These are phyloP conservation scores for Naumovozyma castellii DNA, from an alignment of 805 yeast genomes.

Conservation along the genomic window DNA sequence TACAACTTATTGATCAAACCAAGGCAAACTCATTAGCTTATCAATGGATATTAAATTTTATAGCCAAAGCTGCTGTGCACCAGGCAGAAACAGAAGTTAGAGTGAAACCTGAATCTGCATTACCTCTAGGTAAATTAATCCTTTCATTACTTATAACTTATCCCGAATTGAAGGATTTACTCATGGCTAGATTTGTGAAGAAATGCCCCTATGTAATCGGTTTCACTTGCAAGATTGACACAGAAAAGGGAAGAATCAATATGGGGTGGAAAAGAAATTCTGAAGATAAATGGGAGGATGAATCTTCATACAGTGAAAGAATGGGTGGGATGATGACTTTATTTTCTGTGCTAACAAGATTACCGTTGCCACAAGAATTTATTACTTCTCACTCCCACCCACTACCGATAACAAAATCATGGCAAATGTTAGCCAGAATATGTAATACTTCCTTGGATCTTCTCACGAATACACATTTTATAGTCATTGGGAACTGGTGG, in stretches of 20 bases:
- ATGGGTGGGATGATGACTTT: constrained; percentile 78
- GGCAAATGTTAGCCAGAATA: constrained; percentile 68
- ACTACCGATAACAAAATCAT: constrained; percentile 40
- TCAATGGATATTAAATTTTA: constrained; percentile 68
- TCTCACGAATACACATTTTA: constrained; percentile 60
- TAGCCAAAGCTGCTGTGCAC: constrained; percentile 75
- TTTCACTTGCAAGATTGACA: constrained; percentile 59
- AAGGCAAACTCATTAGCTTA: constrained; percentile 43
- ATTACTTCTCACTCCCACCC: constrained; percentile 37
- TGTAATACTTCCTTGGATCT: constrained; percentile 45
- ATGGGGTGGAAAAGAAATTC: constrained; percentile 78
- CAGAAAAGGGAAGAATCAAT: constrained; percentile 67
- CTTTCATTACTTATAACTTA: constrained; percentile 41
- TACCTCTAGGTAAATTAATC: constrained; percentile 68
- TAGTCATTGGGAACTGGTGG: constrained; percentile 81
- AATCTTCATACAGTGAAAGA: constrained; percentile 70
- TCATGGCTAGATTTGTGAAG: constrained; percentile 74
- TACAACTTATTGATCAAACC: constrained; percentile 40
- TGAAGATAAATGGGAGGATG: constrained; percentile 40
- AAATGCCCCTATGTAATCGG: constrained; percentile 89
- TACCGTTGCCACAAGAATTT: constrained; percentile 18
- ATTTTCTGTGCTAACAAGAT: constrained; percentile 64
- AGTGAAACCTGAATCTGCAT: constrained; percentile 65
- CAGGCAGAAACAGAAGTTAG: constrained; percentile 92
- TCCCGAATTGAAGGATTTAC: constrained; percentile 33